Evolutionary conservation across 805 yeast species (phyloP).

Genomic region (Isabelozyma rhagii): DNA sequence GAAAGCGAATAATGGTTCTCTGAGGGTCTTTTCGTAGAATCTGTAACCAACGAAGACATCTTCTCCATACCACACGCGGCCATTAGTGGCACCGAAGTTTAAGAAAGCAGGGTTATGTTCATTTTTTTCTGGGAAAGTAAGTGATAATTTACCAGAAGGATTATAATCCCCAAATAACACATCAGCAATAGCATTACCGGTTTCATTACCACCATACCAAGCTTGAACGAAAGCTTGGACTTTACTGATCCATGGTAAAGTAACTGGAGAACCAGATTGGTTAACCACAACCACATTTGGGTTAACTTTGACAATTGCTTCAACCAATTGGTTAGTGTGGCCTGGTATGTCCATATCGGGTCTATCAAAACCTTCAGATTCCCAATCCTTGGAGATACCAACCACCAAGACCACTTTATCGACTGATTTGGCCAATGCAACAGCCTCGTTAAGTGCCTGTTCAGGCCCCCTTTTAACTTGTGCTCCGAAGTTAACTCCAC

Average conservation of each 20-base stretch:
- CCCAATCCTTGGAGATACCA: constrained; percentile 56
- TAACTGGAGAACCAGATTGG: constrained; percentile 62
- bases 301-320: constrained; percentile 44
- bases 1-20: constrained; percentile 54
- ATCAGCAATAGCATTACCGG: constrained; percentile 59
- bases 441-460: constrained; percentile 36
- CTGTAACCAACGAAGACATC: constrained; percentile 64
- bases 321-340: constrained; percentile 42
- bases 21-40: constrained; percentile 52
- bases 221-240: constrained; percentile 48
- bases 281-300: constrained; percentile 51
- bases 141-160: constrained; percentile 58
- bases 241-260: constrained; percentile 48
- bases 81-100: constrained; percentile 49
- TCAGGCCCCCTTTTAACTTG: constrained; percentile 14
- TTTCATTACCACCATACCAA: constrained; percentile 57
- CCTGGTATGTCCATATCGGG: constrained; percentile 50
- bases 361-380: constrained; percentile 60
- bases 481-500: constrained; percentile 24
- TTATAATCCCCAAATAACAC: constrained; percentile 57
- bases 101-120: constrained; percentile 58
- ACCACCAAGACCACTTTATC: constrained; percentile 53
- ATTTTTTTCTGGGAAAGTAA: constrained; percentile 50
- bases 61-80: constrained; percentile 59
- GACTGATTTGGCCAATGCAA: constrained; percentile 43